A percentile compares a stretch with the other conserved stretches of the same genome.
Conservation (phyloP, 305 asterid species). For the Fraxinus paxiana region DNA sequence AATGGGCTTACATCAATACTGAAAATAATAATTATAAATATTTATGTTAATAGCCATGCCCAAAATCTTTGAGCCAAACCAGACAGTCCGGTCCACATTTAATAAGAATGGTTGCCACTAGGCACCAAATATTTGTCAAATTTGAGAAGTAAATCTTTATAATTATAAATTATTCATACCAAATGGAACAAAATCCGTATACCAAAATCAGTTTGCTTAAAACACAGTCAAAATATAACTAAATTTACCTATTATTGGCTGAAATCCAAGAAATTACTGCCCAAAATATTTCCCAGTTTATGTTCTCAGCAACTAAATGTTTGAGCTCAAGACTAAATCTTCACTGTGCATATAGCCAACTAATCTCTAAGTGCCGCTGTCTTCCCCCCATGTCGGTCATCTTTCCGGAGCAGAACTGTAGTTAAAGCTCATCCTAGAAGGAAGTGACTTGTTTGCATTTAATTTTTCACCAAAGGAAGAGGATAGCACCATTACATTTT, state of each 20-base stretch:
- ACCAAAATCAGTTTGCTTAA: neutral
- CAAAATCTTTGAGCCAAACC: neutral
- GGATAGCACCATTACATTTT: neutral
- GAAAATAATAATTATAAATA: neutral
- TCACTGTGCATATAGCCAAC: neutral
- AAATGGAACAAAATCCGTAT: neutral
- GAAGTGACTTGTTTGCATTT: neutral
- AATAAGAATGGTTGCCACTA: neutral
- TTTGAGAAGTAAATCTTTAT: neutral
- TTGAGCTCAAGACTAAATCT: neutral
- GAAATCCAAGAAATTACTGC: neutral
- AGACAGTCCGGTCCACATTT: neutral
- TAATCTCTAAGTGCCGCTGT: neutral
- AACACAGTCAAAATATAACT: neutral
- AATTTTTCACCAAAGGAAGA: neutral
- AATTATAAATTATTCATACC: neutral
- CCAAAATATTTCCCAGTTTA: neutral
- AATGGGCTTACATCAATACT: slow-evolving; percentile 6
- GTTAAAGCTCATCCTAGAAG: neutral
- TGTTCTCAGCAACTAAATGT: neutral
- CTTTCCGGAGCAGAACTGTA: neutral
- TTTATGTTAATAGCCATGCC: neutral
- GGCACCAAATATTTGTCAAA: neutral
- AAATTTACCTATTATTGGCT: neutral
- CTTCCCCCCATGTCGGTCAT: neutral